Conservation (phyloP, 2,329 filamentous ascomycete genomes). For the Trichophyton equinum region DNA sequence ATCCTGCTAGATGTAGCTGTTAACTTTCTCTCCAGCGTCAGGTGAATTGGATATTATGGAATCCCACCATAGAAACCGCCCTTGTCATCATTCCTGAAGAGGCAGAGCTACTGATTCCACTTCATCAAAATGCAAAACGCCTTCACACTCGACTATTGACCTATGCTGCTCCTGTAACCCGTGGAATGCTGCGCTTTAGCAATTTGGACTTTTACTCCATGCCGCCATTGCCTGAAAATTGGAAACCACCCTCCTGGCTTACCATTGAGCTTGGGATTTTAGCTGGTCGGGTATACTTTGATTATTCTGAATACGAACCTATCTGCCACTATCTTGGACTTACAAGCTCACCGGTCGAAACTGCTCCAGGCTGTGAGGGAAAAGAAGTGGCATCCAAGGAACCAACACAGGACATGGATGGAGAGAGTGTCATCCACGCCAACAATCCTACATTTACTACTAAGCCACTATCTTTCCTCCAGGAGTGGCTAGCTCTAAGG, state of each 20-base stretch:
- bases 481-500: slow-evolving; percentile 24
- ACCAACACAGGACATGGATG: not conserved
- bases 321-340: slow-evolving; percentile 10
- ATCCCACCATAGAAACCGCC: slow-evolving; percentile 33
- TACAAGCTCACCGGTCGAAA: not conserved
- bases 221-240: slow-evolving; percentile 34
- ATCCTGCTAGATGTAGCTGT: not conserved
- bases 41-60: slow-evolving; percentile 53
- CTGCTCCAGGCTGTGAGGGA: not conserved
- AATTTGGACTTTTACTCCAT: slow-evolving; percentile 41
- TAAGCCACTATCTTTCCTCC: slow-evolving; percentile 20
- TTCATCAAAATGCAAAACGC: slow-evolving; percentile 21
- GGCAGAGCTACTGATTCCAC: slow-evolving; percentile 42
- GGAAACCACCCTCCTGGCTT: slow-evolving; percentile 41
- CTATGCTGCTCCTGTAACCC: slow-evolving; percentile 50
- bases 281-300: slow-evolving; percentile 46
- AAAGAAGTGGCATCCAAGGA: not conserved
- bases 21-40: slow-evolving; percentile 28
- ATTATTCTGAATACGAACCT: slow-evolving; percentile 17
- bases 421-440: not conserved
- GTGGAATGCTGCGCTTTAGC: slow-evolving; percentile 49
- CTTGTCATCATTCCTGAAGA: slow-evolving; percentile 53
- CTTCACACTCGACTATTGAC: slow-evolving; percentile 36
- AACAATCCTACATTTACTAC: slow-evolving; percentile 3
- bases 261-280: slow-evolving; percentile 48